Percentiles rank a stretch among this genome's conserved stretches.
These are phyloP conservation scores for Coniochaeta pulveracea DNA, from an alignment of 2,329 filamentous ascomycete genomes.

Conservation along the genomic window DNA sequence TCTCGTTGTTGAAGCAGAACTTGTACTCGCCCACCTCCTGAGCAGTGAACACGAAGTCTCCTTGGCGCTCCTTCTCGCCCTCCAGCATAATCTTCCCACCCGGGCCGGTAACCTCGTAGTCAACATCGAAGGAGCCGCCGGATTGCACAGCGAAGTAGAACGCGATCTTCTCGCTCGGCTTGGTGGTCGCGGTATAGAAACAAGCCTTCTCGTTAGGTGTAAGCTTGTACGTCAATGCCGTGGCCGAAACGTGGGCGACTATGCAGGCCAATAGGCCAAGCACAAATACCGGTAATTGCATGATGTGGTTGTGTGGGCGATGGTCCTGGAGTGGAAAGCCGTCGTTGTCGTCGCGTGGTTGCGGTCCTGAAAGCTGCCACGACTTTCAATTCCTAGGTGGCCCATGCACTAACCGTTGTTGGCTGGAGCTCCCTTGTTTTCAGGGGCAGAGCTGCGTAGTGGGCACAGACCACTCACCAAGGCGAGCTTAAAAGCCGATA, in stretches of 20 bases:
- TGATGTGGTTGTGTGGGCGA: conserved; percentile 26
- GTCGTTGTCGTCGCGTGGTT: background rate
- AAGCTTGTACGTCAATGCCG: conserved; percentile 89
- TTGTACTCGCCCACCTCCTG: conserved; percentile 80
- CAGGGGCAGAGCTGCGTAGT: too few relatives aligned
- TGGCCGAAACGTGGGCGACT: conserved; percentile 64
- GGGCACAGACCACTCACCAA: too few relatives aligned
- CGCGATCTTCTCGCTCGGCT: conserved; percentile 76
- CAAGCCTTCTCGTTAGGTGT: conserved; percentile 87
- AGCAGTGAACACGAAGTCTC: conserved; percentile 95
- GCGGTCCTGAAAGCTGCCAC: conserved; percentile 3
- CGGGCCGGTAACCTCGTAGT: conserved; percentile 80
- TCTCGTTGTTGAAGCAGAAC: conserved; percentile 98
- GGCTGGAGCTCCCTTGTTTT: background rate
- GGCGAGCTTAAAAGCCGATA: too few relatives aligned
- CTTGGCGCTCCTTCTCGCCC: conserved; percentile 84
- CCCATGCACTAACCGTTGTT: conserved; percentile 1
- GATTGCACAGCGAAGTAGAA: conserved; percentile 99
- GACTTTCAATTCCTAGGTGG: conserved; percentile 8
- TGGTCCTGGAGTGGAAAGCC: conserved; percentile 3
- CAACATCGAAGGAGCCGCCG: conserved; percentile 93
- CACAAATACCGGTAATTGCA: conserved; percentile 54
- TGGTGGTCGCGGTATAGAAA: conserved; percentile 76
- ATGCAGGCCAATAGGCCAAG: conserved; percentile 62
- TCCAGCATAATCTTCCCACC: conserved; percentile 71